A percentile compares a stretch with the other conserved stretches of the same genome.
These are phyloP conservation scores for Pseudisothecium myosuroides DNA, from an alignment of 225 moss, liverwort and hornwort genomes.

Conservation along the genomic window DNA sequence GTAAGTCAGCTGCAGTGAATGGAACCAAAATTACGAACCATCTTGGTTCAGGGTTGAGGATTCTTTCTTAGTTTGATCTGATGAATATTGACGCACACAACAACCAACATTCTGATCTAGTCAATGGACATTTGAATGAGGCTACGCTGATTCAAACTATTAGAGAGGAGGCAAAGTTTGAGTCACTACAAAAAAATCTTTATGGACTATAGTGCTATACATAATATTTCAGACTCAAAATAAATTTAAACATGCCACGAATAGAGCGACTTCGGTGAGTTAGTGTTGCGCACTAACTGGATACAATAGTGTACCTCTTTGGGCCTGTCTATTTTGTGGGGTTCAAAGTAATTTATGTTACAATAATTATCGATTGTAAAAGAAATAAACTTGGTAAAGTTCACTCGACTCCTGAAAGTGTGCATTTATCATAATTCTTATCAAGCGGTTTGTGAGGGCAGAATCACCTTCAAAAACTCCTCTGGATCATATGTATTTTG, in stretches of 20 bases:
- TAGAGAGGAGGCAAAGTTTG: not conserved
- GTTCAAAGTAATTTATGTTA: not conserved
- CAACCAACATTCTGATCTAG: not conserved
- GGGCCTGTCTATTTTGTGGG: not conserved
- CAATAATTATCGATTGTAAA: no score
- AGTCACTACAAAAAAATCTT: not conserved
- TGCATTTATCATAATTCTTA: not conserved
- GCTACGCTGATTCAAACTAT: not conserved
- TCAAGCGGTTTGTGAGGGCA: not conserved
- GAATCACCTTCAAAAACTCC: slow-evolving; percentile 66
- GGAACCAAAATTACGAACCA: not conserved
- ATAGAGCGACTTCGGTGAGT: not conserved
- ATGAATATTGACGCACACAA: not conserved
- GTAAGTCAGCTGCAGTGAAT: not conserved
- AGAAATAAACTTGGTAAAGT: not conserved
- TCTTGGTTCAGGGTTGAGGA: not conserved
- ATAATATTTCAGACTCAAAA: no score
- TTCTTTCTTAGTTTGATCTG: not conserved
- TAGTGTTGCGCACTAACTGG: no score
- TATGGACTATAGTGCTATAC: not conserved
- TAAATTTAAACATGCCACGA: not conserved
- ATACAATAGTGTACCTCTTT: not conserved
- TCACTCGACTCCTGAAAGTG: not conserved
- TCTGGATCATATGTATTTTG: slow-evolving; percentile 66
- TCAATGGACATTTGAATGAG: not conserved